These are phyloP conservation scores for Colletotrichum sp. DNA, from an alignment of 2,329 filamentous ascomycete species.

Conservation along the genomic window DNA sequence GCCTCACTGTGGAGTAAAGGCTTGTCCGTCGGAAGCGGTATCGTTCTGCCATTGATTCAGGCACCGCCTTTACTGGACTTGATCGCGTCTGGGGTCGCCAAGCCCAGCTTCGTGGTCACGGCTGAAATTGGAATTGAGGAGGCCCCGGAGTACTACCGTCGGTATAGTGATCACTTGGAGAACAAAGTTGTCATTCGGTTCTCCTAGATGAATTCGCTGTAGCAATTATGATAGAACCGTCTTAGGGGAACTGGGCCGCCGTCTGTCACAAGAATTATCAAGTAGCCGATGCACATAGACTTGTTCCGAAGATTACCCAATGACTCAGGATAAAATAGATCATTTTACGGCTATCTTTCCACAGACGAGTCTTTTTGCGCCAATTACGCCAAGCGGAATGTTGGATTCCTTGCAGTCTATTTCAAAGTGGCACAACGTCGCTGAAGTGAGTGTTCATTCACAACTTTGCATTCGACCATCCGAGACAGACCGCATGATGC, in stretches of 20 bases:
- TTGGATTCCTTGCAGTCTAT: background rate
- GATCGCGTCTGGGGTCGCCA: background rate
- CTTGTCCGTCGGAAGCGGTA: background rate
- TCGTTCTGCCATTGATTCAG: background rate
- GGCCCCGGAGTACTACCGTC: background rate
- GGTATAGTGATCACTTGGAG: background rate
- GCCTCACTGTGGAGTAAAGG: conserved; percentile 21
- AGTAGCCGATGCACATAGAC: background rate
- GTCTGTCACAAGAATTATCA: background rate
- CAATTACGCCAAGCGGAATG: background rate
- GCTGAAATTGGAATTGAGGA: background rate
- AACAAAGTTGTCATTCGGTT: conserved; percentile 38
- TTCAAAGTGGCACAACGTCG: background rate
- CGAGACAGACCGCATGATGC: background rate
- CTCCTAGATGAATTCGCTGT: conserved; percentile 39
- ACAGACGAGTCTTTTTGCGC: background rate
- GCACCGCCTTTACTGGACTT: background rate
- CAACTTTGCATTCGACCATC: background rate
- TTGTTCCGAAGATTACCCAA: too few relatives aligned
- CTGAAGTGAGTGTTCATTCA: background rate
- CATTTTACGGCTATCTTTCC: background rate
- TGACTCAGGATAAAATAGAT: background rate
- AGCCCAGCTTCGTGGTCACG: background rate
- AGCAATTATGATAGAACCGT: background rate
- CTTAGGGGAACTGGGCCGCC: too few relatives aligned